Evolutionary conservation across 179 eudicot genomes (phyloP).

Genomic region (Sideroxylon spinosum): DNA sequence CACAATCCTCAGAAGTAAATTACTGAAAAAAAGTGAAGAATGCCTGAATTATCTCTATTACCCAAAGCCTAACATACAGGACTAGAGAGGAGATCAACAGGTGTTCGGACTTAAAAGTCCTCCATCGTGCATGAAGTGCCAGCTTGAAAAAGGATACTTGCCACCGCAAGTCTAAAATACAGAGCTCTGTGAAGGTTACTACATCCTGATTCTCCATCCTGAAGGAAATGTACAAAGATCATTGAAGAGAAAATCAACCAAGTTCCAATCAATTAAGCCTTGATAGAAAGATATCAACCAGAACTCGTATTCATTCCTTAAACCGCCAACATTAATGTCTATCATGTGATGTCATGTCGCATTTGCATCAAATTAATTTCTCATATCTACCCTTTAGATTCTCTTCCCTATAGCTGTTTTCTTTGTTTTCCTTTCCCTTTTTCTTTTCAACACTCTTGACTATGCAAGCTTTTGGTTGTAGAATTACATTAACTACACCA

Average conservation of each 20-base stretch:
- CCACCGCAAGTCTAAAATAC: conserved; percentile 92
- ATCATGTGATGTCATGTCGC: background rate
- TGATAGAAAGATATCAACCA: background rate
- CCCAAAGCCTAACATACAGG: conserved; percentile 67
- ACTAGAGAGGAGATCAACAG: conserved; percentile 92
- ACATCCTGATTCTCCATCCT: conserved; percentile 99
- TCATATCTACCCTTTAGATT: background rate
- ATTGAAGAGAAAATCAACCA: background rate
- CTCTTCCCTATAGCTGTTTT: background rate
- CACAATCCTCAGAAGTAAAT: no score
- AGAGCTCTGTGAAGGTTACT: conserved; percentile 97
- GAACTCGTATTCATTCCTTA: background rate
- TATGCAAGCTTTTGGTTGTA: no score
- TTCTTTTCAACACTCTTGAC: background rate
- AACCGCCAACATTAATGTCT: background rate
- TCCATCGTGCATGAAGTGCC: conserved; percentile 75
- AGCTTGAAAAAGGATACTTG: conserved; percentile 72
- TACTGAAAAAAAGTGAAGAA: background rate
- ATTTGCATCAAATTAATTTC: background rate
- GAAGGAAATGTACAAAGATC: conserved; percentile 8
- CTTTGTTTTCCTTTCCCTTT: background rate
- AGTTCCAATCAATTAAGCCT: background rate
- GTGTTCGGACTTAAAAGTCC: conserved; percentile 82
- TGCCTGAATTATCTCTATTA: conserved; percentile 56
- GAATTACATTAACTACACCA: no score